Evolutionary conservation across 2,329 filamentous ascomycete species (phyloP), one percentile per base, ranked within the genome.

Genomic region (Exophiala sideris): DNA sequence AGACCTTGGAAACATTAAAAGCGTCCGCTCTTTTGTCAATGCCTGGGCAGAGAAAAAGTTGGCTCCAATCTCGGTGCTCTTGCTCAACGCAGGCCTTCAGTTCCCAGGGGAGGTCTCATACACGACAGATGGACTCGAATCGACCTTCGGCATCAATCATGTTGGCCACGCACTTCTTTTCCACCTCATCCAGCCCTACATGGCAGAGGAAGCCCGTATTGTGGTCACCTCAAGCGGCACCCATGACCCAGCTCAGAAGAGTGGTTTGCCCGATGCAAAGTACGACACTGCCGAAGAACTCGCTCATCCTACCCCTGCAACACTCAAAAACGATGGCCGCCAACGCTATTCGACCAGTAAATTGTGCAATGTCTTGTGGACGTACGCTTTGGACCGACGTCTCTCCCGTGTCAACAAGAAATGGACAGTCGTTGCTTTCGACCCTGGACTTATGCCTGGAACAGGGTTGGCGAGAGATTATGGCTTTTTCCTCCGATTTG

Each of bases 81-180:
- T 78, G n/a, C 65, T 79, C 16, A 80, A 81, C 48, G 77, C 77
- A 1, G 77, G 66, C 0, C 55, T 79, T 0, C 76, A 81, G 57
- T 73, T 77, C 45, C 72, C 73, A 0, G 62, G 61, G 0, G 57
- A 57, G 0, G 46, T 76, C 1, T 24, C 59, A 0, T 68, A 71
- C 45, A 74, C 72, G 0, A 54, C 48, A 0, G 73, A 79, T 16
- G 73, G 74, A 6, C 62, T 79, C 38, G 79, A 81, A 60, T 59
- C 63, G 32, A 76, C 73, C 5, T 82, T 82, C 58, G 76, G 68
- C 3, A 68, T 79, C 57, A 76, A 72, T 52, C 76, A 80, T 57
- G 69, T 80, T 39, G 78, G 78, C 4, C 76, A 81, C 59, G 73
- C 76, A 11, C 64, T 80, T 2, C 70, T 81, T 0, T 76, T 78